A percentile compares a stretch with the other conserved stretches of the same genome.
Evolutionary conservation across 2,329 filamentous ascomycete genomes (phyloP).

Genomic region (Penicillium corylophilum): DNA sequence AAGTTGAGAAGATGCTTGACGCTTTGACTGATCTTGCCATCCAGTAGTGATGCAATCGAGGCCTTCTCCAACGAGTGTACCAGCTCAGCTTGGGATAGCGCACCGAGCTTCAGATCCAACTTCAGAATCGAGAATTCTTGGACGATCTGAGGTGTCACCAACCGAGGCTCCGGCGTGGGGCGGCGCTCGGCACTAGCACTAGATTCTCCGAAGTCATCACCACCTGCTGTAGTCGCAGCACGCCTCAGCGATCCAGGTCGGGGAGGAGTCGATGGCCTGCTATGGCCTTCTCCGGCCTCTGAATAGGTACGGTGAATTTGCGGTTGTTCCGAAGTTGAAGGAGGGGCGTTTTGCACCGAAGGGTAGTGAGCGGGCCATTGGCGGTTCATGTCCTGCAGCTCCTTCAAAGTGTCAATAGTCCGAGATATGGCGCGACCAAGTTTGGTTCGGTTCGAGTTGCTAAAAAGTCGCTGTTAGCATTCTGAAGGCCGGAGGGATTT

Average conservation of each 20-base stretch:
- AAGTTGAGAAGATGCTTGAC: slow-evolving; percentile 85
- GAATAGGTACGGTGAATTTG: slow-evolving; percentile 38
- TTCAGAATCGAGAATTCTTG: slow-evolving; percentile 96
- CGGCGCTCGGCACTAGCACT: slow-evolving; percentile 68
- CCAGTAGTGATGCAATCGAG: slow-evolving; percentile 84
- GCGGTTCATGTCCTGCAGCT: slow-evolving; percentile 83
- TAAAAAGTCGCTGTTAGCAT: slow-evolving; percentile 29
- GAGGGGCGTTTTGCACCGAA: slow-evolving; percentile 48
- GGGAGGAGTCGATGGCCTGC: slow-evolving; percentile 31
- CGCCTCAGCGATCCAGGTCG: slow-evolving; percentile 61
- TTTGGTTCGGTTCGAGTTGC: slow-evolving; percentile 81
- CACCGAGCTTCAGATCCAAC: slow-evolving; percentile 86
- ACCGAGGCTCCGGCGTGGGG: slow-evolving; percentile 66
- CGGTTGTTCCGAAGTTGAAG: slow-evolving; percentile 35
- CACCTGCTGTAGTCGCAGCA: slow-evolving; percentile 69
- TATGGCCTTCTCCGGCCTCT: slow-evolving; percentile 27
- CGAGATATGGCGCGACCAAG: slow-evolving; percentile 85
- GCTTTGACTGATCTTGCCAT: slow-evolving; percentile 91
- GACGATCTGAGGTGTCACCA: slow-evolving; percentile 88
- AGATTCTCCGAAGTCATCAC: slow-evolving; percentile 64
- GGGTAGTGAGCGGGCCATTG: slow-evolving; percentile 96
- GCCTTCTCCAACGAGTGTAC: slow-evolving; percentile 92
- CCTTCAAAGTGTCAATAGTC: slow-evolving; percentile 79
- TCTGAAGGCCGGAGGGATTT: not conserved
- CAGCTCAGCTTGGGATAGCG: slow-evolving; percentile 80